These are phyloP conservation scores for Aspergillus persii DNA, from an alignment of 2,329 filamentous ascomycete species.

Conservation along the genomic window DNA sequence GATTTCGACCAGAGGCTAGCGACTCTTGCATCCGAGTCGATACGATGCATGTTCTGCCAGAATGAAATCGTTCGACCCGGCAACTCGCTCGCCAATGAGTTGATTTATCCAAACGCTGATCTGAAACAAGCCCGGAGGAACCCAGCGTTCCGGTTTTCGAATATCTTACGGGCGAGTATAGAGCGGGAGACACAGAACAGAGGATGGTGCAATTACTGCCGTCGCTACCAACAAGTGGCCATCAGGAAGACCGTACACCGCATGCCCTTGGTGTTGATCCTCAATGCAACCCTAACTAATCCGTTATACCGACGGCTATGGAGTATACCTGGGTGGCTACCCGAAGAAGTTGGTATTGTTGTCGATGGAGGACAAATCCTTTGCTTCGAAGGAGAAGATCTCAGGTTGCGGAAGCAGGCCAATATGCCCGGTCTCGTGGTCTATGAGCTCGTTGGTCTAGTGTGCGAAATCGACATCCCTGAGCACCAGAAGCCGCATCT, in stretches of 20 bases:
- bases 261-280: conserved; percentile 79
- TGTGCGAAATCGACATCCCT: conserved; percentile 83
- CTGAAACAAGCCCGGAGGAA: conserved; percentile 52
- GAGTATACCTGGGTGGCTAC: conserved; percentile 86
- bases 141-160: conserved; percentile 67
- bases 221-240: conserved; percentile 82
- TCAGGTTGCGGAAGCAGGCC: conserved; percentile 74
- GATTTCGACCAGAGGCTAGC: conserved; percentile 67
- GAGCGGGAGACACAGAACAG: conserved; percentile 84
- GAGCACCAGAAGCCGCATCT: conserved; percentile 86
- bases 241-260: conserved; percentile 81
- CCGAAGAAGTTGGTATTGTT: conserved; percentile 89
- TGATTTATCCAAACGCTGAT: conserved; percentile 69
- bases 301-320: conserved; percentile 71
- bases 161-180: conserved; percentile 87
- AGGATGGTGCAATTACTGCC: conserved; percentile 91
- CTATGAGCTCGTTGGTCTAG: conserved; percentile 87
- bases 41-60: conserved; percentile 80
- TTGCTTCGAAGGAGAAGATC: conserved; percentile 89
- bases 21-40: conserved; percentile 50
- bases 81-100: conserved; percentile 77
- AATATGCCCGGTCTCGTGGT: conserved; percentile 79
- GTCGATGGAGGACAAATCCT: conserved; percentile 89
- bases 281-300: conserved; percentile 75
- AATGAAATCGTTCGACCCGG: conserved; percentile 81